Percentiles rank a stretch among this genome's conserved stretches.
Conservation (phyloP, 1,284 basidiomycete genomes). For the Apiotrichum akiyoshidainum region DNA sequence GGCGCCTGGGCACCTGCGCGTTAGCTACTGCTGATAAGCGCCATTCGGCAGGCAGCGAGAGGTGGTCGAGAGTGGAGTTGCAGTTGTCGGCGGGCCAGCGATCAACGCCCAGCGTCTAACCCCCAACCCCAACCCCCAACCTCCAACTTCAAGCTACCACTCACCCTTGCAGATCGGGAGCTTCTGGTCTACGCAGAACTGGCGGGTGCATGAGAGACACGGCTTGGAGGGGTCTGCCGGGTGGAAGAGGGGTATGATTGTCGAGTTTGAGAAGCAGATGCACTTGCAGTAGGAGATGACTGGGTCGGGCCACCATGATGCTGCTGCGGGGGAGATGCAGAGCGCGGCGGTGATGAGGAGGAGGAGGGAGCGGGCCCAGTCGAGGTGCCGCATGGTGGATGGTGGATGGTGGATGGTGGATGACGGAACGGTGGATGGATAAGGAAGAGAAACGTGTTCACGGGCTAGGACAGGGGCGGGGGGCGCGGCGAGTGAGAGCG, state of each 20-base stretch:
- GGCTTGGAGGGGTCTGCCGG: slow-evolving; percentile 82
- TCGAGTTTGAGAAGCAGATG: slow-evolving; percentile 87
- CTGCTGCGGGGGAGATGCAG: slow-evolving; percentile 14
- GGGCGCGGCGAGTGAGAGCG: too few species aligned
- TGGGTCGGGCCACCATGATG: slow-evolving; percentile 34
- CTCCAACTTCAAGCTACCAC: background rate
- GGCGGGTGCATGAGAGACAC: slow-evolving; percentile 86
- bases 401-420: too few species aligned
- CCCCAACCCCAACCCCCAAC: background rate
- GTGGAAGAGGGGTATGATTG: slow-evolving; percentile 74
- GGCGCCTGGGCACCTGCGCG: slow-evolving; percentile 70
- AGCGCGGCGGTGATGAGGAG: slow-evolving; percentile 3
- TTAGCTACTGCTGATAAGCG: background rate
- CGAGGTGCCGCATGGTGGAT: background rate
- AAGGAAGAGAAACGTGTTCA: too few species aligned
- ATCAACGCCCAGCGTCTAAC: too few species aligned
- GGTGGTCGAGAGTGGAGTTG: too few species aligned
- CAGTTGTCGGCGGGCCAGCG: too few species aligned
- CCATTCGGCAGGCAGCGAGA: too few species aligned
- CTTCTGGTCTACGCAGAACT: slow-evolving; percentile 93
- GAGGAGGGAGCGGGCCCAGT: background rate
- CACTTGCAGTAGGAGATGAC: slow-evolving; percentile 50
- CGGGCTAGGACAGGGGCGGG: too few species aligned
- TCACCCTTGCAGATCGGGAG: slow-evolving; percentile 66
- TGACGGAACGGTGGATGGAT: too few species aligned